Evolutionary conservation across 2,329 filamentous ascomycete genomes (phyloP), one percentile per base, ranked within the genome.

Genomic region (Colletotrichum spinosum): DNA sequence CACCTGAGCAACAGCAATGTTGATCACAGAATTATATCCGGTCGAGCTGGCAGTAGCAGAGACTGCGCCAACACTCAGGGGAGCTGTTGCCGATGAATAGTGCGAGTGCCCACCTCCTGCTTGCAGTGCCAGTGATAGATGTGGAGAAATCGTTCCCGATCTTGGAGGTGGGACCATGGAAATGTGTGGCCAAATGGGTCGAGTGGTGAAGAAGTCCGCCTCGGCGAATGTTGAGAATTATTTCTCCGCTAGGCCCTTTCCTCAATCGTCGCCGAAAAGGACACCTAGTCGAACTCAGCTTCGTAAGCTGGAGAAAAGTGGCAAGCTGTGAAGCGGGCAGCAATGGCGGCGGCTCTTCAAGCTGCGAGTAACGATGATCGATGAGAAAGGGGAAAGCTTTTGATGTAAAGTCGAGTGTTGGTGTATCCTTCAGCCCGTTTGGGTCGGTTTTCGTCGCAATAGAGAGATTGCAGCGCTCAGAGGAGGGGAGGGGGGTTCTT

Each of bases 1-100:
- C 70, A 98, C 90, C 83, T 99, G 96, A 70, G 96, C 94, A 74
- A 97, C 90, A 73, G 96, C 94, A 78, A 99, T 96, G 81, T 97
- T 97, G 67, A 92, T 92, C 72, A 98, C 85, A 75, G 90, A 90
- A 75, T 80, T 88, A 70, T 81, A 83, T 78, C 85, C 85, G 74
- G 85, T 88, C 75, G 86, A 86, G 79, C 86, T 89, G 79, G 81
- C 86, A 73, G 84, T 87, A 80, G 83, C 86, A 72, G 85, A 85
- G 78, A 85, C 88, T 71, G 85, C 85, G 79, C 81, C 84, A 82
- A 85, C 83, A 82, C 84, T 87, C 75, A 86, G 78, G 73, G 82
- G 80, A 72, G 84, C 83, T 74, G 82, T 74, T 75, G 88, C 85
- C 71, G 86, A 85, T 72, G 83, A 82, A 78, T 87, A 83, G 55